These are phyloP conservation scores for Saccharum spontaneum DNA, from an alignment of 176 grass and related monocot species.

Conservation along the genomic window DNA sequence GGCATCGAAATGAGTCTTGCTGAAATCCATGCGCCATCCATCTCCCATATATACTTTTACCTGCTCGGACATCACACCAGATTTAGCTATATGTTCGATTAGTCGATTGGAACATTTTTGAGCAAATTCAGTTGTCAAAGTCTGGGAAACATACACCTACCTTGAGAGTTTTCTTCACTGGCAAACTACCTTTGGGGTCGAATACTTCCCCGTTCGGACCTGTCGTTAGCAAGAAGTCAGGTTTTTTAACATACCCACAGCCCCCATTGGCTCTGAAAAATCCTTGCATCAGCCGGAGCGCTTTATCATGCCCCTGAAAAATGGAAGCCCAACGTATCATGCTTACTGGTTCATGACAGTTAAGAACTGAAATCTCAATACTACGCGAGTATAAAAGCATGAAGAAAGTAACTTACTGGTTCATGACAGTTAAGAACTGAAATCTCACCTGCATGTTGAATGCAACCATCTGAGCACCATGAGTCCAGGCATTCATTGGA, in stretches of 20 bases:
- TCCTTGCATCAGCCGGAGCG: conserved; percentile 89
- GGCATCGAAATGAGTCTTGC: conserved; percentile 85
- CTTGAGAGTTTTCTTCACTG: conserved; percentile 84
- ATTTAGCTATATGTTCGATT: conserved; percentile 2
- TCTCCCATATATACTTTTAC: conserved; percentile 97
- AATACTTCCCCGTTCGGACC: conserved; percentile 65
- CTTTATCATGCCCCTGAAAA: conserved; percentile 72
- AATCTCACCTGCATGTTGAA: conserved; percentile 86
- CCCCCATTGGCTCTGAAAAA: conserved; percentile 89
- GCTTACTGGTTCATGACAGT: background rate
- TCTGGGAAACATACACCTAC: conserved; percentile 28
- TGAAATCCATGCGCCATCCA: conserved; percentile 92
- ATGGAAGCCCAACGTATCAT: too few species aligned
- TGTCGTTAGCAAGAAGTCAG: conserved; percentile 69
- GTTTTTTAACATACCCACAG: conserved; percentile 87
- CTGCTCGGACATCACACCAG: conserved; percentile 31
- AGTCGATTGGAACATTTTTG: background rate
- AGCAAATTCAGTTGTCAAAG: background rate
- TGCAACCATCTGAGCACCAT: conserved; percentile 98
- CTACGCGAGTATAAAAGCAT: too few species aligned
- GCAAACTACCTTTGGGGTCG: conserved; percentile 59
- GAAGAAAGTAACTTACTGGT: too few species aligned
- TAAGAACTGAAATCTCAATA: background rate
- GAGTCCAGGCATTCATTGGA: conserved; percentile 76
- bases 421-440: too few species aligned